These are phyloP conservation scores for Fusarium veterinarium DNA, from an alignment of 2,329 filamentous ascomycete species.

Conservation along the genomic window DNA sequence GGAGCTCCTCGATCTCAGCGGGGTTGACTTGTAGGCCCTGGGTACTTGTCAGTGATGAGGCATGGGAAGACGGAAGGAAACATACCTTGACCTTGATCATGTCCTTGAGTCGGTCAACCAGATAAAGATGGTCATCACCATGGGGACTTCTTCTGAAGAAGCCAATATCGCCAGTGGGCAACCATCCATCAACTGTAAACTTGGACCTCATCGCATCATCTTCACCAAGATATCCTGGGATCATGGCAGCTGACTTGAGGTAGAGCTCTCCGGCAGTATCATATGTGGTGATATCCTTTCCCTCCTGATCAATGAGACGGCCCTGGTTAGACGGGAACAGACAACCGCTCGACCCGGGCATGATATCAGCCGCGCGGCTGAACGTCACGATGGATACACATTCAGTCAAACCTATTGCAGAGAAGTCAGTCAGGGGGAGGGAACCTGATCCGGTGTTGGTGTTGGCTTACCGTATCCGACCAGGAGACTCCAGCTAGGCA, in stretches of 20 bases:
- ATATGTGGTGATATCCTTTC: rapidly evolving
- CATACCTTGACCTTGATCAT: slow-evolving; percentile 9
- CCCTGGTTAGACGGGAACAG: not conserved
- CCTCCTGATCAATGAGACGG: not conserved
- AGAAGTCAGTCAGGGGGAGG: rapidly evolving
- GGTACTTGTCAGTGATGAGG: not conserved
- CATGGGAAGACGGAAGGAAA: not conserved
- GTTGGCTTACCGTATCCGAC: not conserved
- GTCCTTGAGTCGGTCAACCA: not conserved
- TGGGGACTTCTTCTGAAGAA: not conserved
- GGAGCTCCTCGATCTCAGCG: not conserved
- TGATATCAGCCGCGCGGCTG: not conserved
- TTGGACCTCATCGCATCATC: not conserved
- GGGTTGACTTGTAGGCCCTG: not conserved
- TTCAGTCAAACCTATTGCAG: not conserved
- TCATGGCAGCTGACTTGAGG: not conserved
- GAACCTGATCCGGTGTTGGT: rapidly evolving
- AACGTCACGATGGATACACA: not conserved
- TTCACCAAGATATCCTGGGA: not conserved
- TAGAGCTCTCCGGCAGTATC: not conserved
- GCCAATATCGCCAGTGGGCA: not conserved
- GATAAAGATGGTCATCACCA: not conserved
- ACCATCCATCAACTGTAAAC: not conserved
- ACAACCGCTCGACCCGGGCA: not conserved
- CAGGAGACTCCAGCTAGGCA: not conserved